A percentile compares a stretch with the other conserved stretches of the same genome.
Conservation (phyloP, 192 early-diverging fungal species). For the Coemansia sp. region DNA sequence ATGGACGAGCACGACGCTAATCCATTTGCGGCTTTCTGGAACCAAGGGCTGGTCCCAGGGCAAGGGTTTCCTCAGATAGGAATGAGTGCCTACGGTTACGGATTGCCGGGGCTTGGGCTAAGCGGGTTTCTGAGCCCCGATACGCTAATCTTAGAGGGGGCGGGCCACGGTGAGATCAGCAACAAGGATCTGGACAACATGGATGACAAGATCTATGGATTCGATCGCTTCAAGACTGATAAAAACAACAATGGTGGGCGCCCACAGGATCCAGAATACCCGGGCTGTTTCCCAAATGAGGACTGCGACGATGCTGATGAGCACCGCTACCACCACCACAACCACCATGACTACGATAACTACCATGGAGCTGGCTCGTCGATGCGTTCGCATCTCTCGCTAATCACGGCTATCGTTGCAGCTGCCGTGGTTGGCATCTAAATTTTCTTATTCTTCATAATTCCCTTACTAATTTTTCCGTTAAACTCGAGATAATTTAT, state of each 20-base stretch:
- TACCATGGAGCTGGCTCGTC: not conserved
- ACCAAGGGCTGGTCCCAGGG: constrained; percentile 48
- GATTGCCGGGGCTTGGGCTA: constrained; percentile 37
- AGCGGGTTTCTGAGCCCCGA: constrained; percentile 27
- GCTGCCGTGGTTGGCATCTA: not conserved
- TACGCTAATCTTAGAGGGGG: constrained; percentile 36
- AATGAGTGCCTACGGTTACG: constrained; percentile 52
- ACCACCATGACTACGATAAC: not conserved
- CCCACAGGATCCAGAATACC: constrained; percentile 30
- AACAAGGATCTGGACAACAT: constrained; percentile 32
- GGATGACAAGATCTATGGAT: constrained; percentile 27
- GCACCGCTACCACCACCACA: not conserved
- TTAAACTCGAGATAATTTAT: too few relatives aligned
- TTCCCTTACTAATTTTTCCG: too few relatives aligned
- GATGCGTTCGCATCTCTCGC: not conserved
- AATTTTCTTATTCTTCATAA: not conserved
- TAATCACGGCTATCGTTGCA: not conserved
- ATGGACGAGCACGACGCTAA: constrained; percentile 18
- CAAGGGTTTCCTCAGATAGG: constrained; percentile 49
- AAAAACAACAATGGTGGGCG: not conserved
- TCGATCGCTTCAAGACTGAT: constrained; percentile 19
- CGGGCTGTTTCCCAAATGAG: constrained; percentile 38
- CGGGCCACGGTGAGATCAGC: constrained; percentile 40
- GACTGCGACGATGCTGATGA: constrained; percentile 11
- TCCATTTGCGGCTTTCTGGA: constrained; percentile 42